Conservation (phyloP, 1,139 yeast species). For the Magnusiomyces ingens region DNA sequence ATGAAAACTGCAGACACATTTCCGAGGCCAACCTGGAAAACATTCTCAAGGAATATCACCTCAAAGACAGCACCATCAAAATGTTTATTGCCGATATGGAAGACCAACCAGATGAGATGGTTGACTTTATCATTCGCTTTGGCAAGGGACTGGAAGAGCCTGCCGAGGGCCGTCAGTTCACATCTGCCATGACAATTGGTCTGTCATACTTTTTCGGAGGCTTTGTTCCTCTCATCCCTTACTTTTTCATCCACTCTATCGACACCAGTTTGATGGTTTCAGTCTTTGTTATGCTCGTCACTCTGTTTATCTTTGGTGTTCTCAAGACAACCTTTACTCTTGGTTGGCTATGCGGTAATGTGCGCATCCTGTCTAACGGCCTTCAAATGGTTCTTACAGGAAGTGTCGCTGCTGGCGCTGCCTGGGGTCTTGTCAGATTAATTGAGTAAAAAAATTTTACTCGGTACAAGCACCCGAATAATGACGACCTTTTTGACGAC, state of each 20-base stretch:
- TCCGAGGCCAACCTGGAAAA: conserved; percentile 55
- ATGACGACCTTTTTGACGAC: conserved; percentile 6
- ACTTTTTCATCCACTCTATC: conserved; percentile 68
- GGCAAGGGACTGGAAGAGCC: conserved; percentile 79
- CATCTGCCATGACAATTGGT: conserved; percentile 73
- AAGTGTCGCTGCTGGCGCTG: conserved; percentile 93
- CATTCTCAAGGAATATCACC: conserved; percentile 59
- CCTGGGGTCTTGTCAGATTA: conserved; percentile 83
- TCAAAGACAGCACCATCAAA: conserved; percentile 56
- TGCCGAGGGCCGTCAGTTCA: conserved; percentile 67
- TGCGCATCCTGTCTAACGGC: conserved; percentile 68
- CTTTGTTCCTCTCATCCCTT: conserved; percentile 71
- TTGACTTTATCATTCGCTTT: conserved; percentile 64
- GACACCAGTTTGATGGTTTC: conserved; percentile 69
- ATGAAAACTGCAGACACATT: conserved; percentile 47
- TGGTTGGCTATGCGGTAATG: conserved; percentile 62
- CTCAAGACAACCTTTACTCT: conserved; percentile 77
- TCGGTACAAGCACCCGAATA: too few relatives aligned
- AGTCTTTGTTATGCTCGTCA: conserved; percentile 73
- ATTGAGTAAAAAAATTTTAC: conserved; percentile 57
- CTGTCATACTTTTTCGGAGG: conserved; percentile 72
- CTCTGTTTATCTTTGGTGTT: conserved; percentile 82
- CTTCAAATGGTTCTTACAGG: conserved; percentile 89
- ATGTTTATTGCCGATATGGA: conserved; percentile 58
- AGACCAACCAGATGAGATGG: conserved; percentile 50